These are phyloP conservation scores for Schizosaccharomyces lindneri DNA, from an alignment of 805 yeast genomes.

Conservation along the genomic window DNA sequence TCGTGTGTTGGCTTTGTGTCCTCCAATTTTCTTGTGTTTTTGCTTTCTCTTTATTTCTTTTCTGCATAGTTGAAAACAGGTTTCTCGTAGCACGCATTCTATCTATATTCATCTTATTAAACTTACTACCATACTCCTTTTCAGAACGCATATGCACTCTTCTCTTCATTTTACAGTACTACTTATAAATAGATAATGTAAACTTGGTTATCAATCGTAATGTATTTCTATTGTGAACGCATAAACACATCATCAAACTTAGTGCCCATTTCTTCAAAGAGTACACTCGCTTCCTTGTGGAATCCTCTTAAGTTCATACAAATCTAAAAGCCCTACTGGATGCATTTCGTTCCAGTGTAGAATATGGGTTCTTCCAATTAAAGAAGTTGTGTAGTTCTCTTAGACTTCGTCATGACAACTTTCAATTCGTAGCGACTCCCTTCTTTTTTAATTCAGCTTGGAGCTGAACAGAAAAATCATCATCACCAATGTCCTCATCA, in stretches of 20 bases:
- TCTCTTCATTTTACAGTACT: too few relatives aligned
- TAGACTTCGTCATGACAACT: neutral
- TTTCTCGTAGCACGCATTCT: too few relatives aligned
- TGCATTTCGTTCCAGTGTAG: too few relatives aligned
- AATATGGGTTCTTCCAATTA: too few relatives aligned
- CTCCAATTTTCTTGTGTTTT: conserved; percentile 4
- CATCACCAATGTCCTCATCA: conserved; percentile 1
- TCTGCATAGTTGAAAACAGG: too few relatives aligned
- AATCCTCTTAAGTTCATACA: too few relatives aligned
- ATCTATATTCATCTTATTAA: too few relatives aligned
- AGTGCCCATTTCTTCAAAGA: neutral
- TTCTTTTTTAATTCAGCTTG: neutral
- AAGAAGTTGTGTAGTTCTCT: too few relatives aligned
- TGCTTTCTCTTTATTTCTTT: neutral
- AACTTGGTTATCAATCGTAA: neutral
- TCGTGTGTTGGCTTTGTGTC: neutral
- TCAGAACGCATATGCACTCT: too few relatives aligned
- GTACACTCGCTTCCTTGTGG: neutral
- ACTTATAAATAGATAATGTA: too few relatives aligned
- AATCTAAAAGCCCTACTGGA: too few relatives aligned
- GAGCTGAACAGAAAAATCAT: neutral
- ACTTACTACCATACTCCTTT: too few relatives aligned
- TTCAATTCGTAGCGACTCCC: neutral
- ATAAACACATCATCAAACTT: neutral
- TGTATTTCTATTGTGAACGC: neutral